Base-by-base conservation (phyloP, 768 basidiomycete genomes). In the Coprinopsis sp. region DNA sequence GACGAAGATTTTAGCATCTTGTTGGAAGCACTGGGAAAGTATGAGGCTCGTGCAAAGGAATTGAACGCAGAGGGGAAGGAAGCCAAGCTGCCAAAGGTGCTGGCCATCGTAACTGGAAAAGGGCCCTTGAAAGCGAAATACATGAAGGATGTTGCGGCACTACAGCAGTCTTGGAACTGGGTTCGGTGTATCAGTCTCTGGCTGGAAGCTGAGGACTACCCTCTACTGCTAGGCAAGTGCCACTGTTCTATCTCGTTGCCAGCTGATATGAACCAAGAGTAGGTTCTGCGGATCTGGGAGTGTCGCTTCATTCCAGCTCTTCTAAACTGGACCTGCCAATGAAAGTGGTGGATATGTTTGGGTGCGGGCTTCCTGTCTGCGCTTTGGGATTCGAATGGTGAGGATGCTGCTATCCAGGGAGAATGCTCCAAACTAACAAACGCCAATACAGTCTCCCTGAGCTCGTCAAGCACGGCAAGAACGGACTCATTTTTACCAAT, bases 341-440 rank as follows among this genome's bases (percentile, higher is more conserved):
- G 96, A 99, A 99, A 64, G 82, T 99, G 4, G 92, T 99, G 6
- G 96, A 99, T 63, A 97, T 98, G 95, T 97, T 98, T 68, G 96
- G 96, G 3, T 97, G 94, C 55, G 86, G 86, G 4, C 71, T 98
- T 46, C 95, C 95, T 0, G 96, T 97, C 6, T 87, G 94, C 51
- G 94, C 96, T 0, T 73, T 92, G 3, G 74, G 83, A 39, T 99
- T 95, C 59, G 67, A 73, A 33, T 95, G 91, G 93, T 94, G 51
- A n/a, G 79, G 55, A 11, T 23, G 24, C 24, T n/a, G n/a, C 48
- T 23, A 39, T 18, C n/a, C 19, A 6, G 11, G 22, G 27, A 25
- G 3, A 28, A 34, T 27, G 10, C 23, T 38, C 21, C 12, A 14
- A 8, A 8, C 10, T 6, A 21, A 30, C 19, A 6, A 23, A 33